Evolutionary conservation across 257 asterid genomes (phyloP), one percentile per base, ranked within the genome.

Genomic region (Fraxinus pennsylvanica): DNA sequence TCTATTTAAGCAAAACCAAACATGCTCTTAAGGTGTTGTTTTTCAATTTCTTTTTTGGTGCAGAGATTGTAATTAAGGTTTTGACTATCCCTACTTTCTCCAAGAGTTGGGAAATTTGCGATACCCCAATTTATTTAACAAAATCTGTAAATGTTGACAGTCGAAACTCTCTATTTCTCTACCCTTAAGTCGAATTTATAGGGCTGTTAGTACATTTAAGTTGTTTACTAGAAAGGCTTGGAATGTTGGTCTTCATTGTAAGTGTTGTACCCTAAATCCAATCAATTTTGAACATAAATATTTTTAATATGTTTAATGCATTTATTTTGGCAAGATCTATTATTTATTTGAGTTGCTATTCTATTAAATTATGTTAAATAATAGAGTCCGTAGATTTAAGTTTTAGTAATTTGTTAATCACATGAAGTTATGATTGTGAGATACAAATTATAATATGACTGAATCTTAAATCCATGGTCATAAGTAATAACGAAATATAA

Each of bases 31-130:
- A 25, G 0, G 27, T 25, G 27, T 25, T 25, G 27, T 3, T 57
- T 21, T 65, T 3, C 29, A 21, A 69, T 47, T 39, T 59, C 63
- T 57, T 30, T 14, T 41, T 68, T 77, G 13, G 14, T 76, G 87
- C 91, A 91, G 95, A 91, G 85, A 92, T 92, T 70, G 96, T 92
- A 21, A 89, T 91, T 35, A 25, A 25, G 27, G 27, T 25, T 25
- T 25, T 92, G 76, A 0, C 91, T 79, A 78, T 78, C 82, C 71
- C 81, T 85, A 71, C 47, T 85, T 79, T 89, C 96, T 2, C 92
- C 91, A 39, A 86, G 94, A 87, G 80, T 80, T 13, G 94, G 97
- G 61, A 92, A 85, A 79, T 85, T 84, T 75, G 79, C 88, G 22
- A 70, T 86, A 30, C 93, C 92, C 27, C 90, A 88, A 70, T 85